A percentile compares a stretch with the other conserved stretches of the same genome.
phyloP scores from a whole-genome alignment of 495 filamentous ascomycete genomes.

The Talaromyces stipitatus region DNA sequence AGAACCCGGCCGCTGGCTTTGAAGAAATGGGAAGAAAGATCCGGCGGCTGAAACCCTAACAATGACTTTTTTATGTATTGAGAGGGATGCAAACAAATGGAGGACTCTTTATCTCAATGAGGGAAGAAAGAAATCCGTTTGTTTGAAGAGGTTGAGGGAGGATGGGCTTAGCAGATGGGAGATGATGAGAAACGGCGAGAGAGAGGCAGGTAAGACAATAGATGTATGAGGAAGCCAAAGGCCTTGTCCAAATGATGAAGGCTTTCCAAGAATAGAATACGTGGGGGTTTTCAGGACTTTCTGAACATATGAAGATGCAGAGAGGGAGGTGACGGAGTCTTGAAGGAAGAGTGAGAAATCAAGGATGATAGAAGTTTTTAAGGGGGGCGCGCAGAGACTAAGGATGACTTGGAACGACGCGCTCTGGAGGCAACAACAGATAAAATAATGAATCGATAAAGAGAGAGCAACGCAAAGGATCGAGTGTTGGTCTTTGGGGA shows the following conservation, averaged over 20 bases:
- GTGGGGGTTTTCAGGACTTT: background rate
- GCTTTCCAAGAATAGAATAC: background rate
- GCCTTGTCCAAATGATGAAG: background rate
- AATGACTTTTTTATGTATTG: background rate
- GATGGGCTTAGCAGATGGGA: background rate
- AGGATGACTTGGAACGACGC: background rate
- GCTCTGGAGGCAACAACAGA: background rate
- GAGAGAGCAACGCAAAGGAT: background rate
- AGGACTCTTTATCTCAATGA: background rate
- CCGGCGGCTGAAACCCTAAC: background rate
- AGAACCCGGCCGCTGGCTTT: background rate
- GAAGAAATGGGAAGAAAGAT: background rate
- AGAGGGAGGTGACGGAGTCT: background rate
- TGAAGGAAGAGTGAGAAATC: background rate
- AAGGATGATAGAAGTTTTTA: background rate
- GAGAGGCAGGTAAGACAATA: background rate
- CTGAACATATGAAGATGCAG: background rate
- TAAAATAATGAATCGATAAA: background rate
- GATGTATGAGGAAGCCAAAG: background rate
- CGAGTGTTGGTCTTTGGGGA: background rate
- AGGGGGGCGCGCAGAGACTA: background rate
- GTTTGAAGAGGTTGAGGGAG: background rate
- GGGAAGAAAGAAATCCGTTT: background rate
- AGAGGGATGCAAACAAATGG: background rate
- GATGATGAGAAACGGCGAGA: background rate